Percentiles rank a stretch among this genome's conserved stretches.
Conservation (phyloP, 164 flowering plant genomes). For the Houttuynia cordata region DNA sequence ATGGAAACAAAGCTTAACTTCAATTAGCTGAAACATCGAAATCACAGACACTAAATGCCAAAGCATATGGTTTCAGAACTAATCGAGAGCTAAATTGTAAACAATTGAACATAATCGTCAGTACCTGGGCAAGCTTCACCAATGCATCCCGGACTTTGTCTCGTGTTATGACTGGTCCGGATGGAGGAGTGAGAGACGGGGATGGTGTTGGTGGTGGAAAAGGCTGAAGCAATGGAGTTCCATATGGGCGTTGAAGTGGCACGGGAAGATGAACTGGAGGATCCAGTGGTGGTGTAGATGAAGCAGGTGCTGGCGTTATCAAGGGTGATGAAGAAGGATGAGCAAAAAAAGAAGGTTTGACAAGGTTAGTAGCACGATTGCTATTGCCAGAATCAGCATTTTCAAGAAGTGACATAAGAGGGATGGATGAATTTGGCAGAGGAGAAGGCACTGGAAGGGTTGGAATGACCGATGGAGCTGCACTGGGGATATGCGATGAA, state of each 20-base stretch:
- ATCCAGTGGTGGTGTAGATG: constrained; percentile 51
- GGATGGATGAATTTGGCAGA: constrained; percentile 30
- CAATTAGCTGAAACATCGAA: too few species aligned
- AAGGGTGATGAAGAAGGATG: constrained; percentile 33
- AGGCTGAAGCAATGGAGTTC: constrained; percentile 78
- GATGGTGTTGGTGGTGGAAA: constrained; percentile 87
- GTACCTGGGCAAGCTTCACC: constrained; percentile 63
- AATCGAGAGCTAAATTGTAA: background rate
- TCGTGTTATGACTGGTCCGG: constrained; percentile 45
- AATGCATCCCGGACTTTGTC: constrained; percentile 82
- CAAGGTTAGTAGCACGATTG: constrained; percentile 34
- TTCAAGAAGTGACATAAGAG: constrained; percentile 37
- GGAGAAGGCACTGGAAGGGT: constrained; percentile 33
- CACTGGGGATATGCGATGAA: constrained; percentile 24
- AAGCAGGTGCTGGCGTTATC: constrained; percentile 25
- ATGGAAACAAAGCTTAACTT: too few species aligned
- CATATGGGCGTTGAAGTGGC: constrained; percentile 57
- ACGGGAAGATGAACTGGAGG: constrained; percentile 52
- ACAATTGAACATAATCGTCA: background rate
- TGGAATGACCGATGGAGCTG: constrained; percentile 23
- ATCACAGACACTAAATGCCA: too few species aligned
- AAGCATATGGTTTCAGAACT: too few species aligned
- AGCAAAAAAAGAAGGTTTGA: constrained; percentile 30
- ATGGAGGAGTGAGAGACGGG: constrained; percentile 50
- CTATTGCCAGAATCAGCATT: constrained; percentile 25